These are phyloP conservation scores for Ceratocystis cubensis DNA, from an alignment of 2,329 filamentous ascomycete species.

Conservation along the genomic window DNA sequence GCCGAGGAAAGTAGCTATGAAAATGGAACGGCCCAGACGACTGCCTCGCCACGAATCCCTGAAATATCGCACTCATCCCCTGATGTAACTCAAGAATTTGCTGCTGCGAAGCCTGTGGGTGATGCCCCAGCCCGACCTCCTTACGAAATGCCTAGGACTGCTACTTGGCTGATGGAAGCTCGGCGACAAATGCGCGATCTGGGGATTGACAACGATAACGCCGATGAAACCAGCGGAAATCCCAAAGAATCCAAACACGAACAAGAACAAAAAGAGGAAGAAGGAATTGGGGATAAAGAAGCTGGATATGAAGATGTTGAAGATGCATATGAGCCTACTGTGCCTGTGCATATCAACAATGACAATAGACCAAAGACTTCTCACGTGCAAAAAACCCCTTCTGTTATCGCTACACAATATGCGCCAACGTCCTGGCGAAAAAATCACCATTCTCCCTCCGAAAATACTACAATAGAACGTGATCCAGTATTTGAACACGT, in stretches of 20 bases:
- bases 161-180: slow-evolving; percentile 16
- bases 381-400: background rate
- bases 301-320: slow-evolving; percentile 6
- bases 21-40: slow-evolving; percentile 12
- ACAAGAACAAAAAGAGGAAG: slow-evolving; percentile 9
- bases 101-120: background rate
- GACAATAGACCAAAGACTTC: background rate
- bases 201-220: slow-evolving; percentile 16
- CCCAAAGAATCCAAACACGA: slow-evolving; percentile 4
- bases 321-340: slow-evolving; percentile 18
- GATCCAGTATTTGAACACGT: slow-evolving; percentile 13
- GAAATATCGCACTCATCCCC: slow-evolving; percentile 20
- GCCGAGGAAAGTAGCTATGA: slow-evolving; percentile 19
- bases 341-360: slow-evolving; percentile 11
- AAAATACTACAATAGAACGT: slow-evolving; percentile 1
- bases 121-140: background rate
- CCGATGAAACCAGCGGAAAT: background rate
- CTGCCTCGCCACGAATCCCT: slow-evolving; percentile 15
- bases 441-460: background rate
- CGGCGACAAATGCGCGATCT: slow-evolving; percentile 18
- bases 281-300: slow-evolving; percentile 6
- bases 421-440: background rate
- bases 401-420: background rate
- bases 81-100: slow-evolving; percentile 10
- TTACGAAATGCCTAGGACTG: slow-evolving; percentile 7